Evolutionary conservation across 2,329 filamentous ascomycete genomes (phyloP), one percentile per base, ranked within the genome.

Genomic region (Neurospora sp.): DNA sequence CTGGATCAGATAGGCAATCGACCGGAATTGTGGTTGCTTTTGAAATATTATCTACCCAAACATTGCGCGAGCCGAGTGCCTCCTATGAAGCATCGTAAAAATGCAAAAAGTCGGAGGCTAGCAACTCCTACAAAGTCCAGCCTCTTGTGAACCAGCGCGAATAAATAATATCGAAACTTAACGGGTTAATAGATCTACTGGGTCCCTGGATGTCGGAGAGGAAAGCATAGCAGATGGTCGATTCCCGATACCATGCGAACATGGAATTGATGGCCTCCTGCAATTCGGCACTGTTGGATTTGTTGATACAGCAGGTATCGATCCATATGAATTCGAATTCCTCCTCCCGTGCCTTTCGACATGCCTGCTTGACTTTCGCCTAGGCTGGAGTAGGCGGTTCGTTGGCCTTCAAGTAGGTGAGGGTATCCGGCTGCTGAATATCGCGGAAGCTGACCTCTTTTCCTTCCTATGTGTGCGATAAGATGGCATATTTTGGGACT

Each of bases 401-500:
- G 10, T 11, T 8, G 3, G 46, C 13, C 23, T 28, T 23, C 13
- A 28, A 15, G 11, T 28, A 23, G 4, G 2, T 58, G 19, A 15
- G 11, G 1, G 46, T 23, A 58, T 39, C 33, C 7, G n/a, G 58
- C 4, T 52, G 19, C n/a, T 38, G 28, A 17, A 70, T 68, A 23
- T 72, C 71, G 19, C 67, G 67, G 13, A 71, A 68, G 13, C 66
- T 68, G 67, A 71, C 72, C 36, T 73, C 72, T 11, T 70, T 68
- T 10, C 66, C 52, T 19, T 68, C 70, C 71, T 70, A 72, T 23
- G 67, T 71, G 33, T 73, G 70, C 17, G 70, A 72, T 15, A 73
- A 67, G 67, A 73, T 72, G 43, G 69, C 69, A 28, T 73, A 73
- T 9, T 58, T 17, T 28, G 46, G 46, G 2, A 58, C 23, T 28